These are phyloP conservation scores for Trypanosoma lewisi DNA, from an alignment of 208 protist species.

Conservation along the genomic window DNA sequence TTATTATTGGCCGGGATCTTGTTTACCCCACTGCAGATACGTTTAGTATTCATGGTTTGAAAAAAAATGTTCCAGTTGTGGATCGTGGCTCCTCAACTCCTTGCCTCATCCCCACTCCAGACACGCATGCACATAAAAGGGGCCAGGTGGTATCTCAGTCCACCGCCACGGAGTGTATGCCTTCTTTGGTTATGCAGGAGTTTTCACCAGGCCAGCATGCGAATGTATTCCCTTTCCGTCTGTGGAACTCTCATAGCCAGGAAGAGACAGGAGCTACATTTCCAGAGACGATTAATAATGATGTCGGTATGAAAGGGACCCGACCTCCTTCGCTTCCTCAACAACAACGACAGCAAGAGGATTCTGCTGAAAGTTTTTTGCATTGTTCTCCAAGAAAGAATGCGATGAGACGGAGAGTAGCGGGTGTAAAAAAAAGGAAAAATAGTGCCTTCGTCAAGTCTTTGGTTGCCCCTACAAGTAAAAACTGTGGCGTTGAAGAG, in stretches of 20 bases:
- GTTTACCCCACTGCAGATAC: not conserved
- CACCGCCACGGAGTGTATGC: slow-evolving; percentile 12
- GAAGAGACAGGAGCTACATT: not conserved
- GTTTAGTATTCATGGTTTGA: not conserved
- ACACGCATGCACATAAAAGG: not conserved
- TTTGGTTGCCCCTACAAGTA: not conserved
- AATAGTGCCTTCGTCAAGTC: not conserved
- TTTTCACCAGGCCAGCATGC: slow-evolving; percentile 24
- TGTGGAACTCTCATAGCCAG: slow-evolving; percentile 1
- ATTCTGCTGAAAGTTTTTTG: not conserved
- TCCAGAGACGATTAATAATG: slow-evolving; percentile 28
- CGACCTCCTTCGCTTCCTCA: no score
- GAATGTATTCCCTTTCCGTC: slow-evolving; percentile 6
- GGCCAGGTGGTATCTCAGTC: not conserved
- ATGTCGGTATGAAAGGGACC: slow-evolving; percentile 3
- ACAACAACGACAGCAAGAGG: no score
- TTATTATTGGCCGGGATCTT: slow-evolving; percentile 3
- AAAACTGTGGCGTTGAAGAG: not conserved
- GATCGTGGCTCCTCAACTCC: slow-evolving; percentile 4
- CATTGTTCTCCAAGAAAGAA: not conserved
- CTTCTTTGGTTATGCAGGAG: slow-evolving; percentile 38
- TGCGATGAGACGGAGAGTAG: not conserved
- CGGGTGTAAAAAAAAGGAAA: not conserved
- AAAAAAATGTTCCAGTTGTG: not conserved
- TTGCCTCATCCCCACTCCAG: slow-evolving; percentile 3